Base-by-base conservation (phyloP, 2,329 filamentous ascomycete genomes). In the Sodiomyces alkalinus region DNA sequence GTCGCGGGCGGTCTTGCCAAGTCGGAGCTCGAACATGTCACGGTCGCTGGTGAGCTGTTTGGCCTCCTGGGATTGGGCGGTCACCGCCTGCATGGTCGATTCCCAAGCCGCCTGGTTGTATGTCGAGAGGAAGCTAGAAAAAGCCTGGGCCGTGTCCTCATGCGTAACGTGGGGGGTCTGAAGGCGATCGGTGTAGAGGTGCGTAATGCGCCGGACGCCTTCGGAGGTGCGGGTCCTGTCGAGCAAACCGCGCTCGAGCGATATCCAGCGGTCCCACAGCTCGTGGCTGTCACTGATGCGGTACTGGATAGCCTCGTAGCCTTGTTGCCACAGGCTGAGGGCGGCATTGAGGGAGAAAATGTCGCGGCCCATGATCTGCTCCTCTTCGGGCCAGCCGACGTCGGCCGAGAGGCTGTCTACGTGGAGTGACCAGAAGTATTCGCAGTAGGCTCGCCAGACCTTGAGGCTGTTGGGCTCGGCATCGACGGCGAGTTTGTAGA, bases 181-280 rank as follows among this genome's bases (percentile, higher is more conserved):
- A 5, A 92, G 60, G 22, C 82, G 72, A 40, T 79, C 66, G 38
- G 73, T 62, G 49, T 78, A 87, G 23, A 83, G 64, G 27, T 69
- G 64, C 17, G 71, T 73, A 41, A 87, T 68, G 42, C 69, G 68
- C 35, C 68, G 64, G 11, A 81, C 59, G 48, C 68, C 59, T 45
- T 68, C 55, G 41, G 64, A 44, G 39, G 68, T 65, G 40, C 58
- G 51, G 29, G 64, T 56, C 53, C 58, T 60, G 16, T 58, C 62
- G 13, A 86, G 62, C 39, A 80, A 68, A 39, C 80, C 69, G 47
- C 78, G 62, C 46, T 85, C 64, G 26, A 83, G 65, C 30, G 74
- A 70, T 23, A 82, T 62, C 65, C 80, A 87, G 38, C 75, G 72
- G 45, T 86, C 70, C 81, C 81, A 92, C 8, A 90, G 64, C 32